Evolutionary conservation across 2,329 filamentous ascomycete genomes (phyloP).

Genomic region (Ophiostoma sp.): DNA sequence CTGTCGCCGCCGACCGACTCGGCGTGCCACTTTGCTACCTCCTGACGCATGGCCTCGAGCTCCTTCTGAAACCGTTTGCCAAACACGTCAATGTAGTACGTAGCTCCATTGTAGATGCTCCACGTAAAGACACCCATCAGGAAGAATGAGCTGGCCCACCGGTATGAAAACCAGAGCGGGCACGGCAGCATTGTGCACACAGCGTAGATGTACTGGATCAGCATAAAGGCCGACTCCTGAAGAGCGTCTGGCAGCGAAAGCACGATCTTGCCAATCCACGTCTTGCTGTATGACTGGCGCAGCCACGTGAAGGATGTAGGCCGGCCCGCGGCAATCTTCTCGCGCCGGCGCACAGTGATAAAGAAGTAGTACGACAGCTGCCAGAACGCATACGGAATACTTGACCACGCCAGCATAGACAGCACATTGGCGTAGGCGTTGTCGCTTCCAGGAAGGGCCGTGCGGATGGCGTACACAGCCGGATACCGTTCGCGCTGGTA

Average conservation of each 20-base stretch:
- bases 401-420: slow-evolving; percentile 92
- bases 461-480: slow-evolving; percentile 76
- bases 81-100: slow-evolving; percentile 97
- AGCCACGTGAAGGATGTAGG: slow-evolving; percentile 98
- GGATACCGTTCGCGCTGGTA: slow-evolving; percentile 68
- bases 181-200: slow-evolving; percentile 91
- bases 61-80: slow-evolving; percentile 96
- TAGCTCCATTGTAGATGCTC: slow-evolving; percentile 95
- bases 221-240: slow-evolving; percentile 90
- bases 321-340: slow-evolving; percentile 91
- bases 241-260: slow-evolving; percentile 66
- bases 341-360: slow-evolving; percentile 88
- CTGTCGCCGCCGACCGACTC: slow-evolving; percentile 39
- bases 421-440: slow-evolving; percentile 70
- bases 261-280: slow-evolving; percentile 81
- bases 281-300: slow-evolving; percentile 81
- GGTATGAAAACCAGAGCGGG: slow-evolving; percentile 88
- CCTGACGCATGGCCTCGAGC: slow-evolving; percentile 77
- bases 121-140: slow-evolving; percentile 79
- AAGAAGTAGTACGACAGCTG: slow-evolving; percentile 89
- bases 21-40: slow-evolving; percentile 80
- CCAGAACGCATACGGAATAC: slow-evolving; percentile 87
- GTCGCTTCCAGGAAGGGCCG: slow-evolving; percentile 60
- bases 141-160: slow-evolving; percentile 71
- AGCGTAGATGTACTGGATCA: slow-evolving; percentile 90